Conservation (phyloP, 306 rosid genomes). For the Quillaja saponaria region DNA sequence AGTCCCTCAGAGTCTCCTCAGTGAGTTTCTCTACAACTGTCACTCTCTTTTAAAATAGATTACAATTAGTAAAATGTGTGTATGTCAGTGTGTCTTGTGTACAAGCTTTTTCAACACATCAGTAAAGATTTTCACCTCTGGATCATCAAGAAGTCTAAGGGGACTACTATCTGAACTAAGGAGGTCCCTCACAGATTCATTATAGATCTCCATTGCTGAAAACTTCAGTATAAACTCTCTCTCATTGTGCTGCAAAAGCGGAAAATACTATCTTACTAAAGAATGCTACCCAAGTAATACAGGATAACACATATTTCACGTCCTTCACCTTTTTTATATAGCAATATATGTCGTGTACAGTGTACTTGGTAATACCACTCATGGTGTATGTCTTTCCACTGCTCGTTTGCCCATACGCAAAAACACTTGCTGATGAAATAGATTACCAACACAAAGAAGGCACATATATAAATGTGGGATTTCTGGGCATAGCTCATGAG, state of each 20-base stretch:
- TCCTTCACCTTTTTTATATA: constrained; percentile 64
- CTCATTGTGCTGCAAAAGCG: constrained; percentile 63
- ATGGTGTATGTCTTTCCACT: constrained; percentile 97
- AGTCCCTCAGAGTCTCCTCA: constrained; percentile 77
- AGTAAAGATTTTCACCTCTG: constrained; percentile 69
- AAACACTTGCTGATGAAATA: constrained; percentile 75
- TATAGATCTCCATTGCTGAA: constrained; percentile 94
- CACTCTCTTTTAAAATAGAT: constrained; percentile 70
- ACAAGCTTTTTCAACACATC: constrained; percentile 21
- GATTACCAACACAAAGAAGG: constrained; percentile 23
- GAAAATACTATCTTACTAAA: constrained; percentile 30
- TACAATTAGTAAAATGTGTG: constrained; percentile 32
- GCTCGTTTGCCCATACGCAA: constrained; percentile 99
- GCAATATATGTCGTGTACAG: constrained; percentile 76
- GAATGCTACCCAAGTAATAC: constrained; percentile 25
- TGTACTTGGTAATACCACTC: constrained; percentile 81
- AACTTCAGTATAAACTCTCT: constrained; percentile 80
- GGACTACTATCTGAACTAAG: constrained; percentile 80
- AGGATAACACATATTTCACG: constrained; percentile 4
- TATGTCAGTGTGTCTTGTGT: not conserved
- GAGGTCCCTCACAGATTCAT: constrained; percentile 97
- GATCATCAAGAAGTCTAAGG: constrained; percentile 96
- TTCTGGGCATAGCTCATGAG: constrained; percentile 24
- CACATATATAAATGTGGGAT: constrained; percentile 9
- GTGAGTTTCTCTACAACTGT: constrained; percentile 87